Base-by-base conservation (phyloP, 2,329 filamentous ascomycete species). In the Fusarium solani-melongenae region DNA sequence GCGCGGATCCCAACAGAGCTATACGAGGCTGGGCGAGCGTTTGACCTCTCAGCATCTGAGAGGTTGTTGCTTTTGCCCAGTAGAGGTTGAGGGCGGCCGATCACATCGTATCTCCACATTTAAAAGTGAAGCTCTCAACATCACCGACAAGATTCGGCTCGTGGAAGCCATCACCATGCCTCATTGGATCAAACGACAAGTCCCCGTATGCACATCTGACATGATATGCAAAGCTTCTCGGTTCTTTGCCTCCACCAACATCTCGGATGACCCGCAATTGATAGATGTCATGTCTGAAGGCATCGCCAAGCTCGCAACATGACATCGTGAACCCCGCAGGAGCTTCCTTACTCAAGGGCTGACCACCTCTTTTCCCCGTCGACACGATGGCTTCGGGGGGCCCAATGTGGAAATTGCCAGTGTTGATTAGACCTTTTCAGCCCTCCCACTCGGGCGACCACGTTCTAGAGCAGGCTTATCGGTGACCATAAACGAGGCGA, bases 141-240 rank as follows among this genome's bases (percentile, higher is more conserved):
- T 20, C 31, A 51, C n/a, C 22, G 12, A 9, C 24, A 29, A 34
- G 51, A 61, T 64, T 60, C 24, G 49, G 31, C n/a, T 41, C 55
- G n/a, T 69, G 65, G 20, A 31, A 66, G 49, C 44, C 72, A 74
- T 67, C 72, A 62, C 63, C 22, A 29, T 29, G 59, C 29, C 55
- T 29, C 51, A 60, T 41, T 41, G 41, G 67, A 3, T 51, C 67
- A 27, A 36, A 38, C 22, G 44, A 24, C 17, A 12, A 64, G 39
- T 15, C 38, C 20, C 33, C 46, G 46, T n/a, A 73, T 72, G 72
- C 69, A 70, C 34, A 39, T 74, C 69, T 74, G 65, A 53, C 69
- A 66, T 62, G 41, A 61, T 27, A 51, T n/a, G 41, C 27, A 60
- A 55, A 62, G 56, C 51, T 68, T 71, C 27, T 38, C 53, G 51